A percentile compares a stretch with the other conserved stretches of the same genome.
Evolutionary conservation across 1,284 basidiomycete species (phyloP).

Genomic region (Crepidotus sp.): DNA sequence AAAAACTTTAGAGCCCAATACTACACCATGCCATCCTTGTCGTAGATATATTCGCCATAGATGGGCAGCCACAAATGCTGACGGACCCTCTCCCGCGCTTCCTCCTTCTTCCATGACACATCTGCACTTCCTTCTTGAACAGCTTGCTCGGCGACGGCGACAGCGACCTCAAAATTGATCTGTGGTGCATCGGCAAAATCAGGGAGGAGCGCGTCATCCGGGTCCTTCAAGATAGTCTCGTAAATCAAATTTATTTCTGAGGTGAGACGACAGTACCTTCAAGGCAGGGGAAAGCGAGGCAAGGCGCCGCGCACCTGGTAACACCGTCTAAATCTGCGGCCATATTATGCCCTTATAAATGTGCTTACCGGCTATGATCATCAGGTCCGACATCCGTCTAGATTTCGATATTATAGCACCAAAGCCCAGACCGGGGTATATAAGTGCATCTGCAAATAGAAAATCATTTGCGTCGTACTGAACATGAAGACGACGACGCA

Average conservation of each 20-base stretch:
- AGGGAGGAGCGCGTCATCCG: slow-evolving; percentile 59
- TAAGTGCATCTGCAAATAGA: slow-evolving; percentile 48
- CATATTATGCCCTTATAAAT: neutral
- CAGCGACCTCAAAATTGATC: slow-evolving; percentile 73
- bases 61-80: slow-evolving; percentile 52
- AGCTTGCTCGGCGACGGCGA: slow-evolving; percentile 71
- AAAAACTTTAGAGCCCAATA: neutral
- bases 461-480: neutral
- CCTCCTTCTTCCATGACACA: slow-evolving; percentile 42
- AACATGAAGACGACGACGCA: slow-evolving; percentile 20
- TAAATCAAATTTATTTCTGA: no score
- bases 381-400: slow-evolving; percentile 56
- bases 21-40: slow-evolving; percentile 41
- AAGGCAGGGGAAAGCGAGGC: slow-evolving; percentile 72
- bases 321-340: neutral
- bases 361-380: slow-evolving; percentile 63
- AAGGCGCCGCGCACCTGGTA: slow-evolving; percentile 46
- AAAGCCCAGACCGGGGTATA: slow-evolving; percentile 75
- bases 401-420: slow-evolving; percentile 61
- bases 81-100: slow-evolving; percentile 43
- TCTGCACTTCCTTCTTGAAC: slow-evolving; percentile 61
- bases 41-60: slow-evolving; percentile 58
- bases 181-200: slow-evolving; percentile 60
- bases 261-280: no score
- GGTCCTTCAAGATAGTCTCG: slow-evolving; percentile 61